Conservation (phyloP, 2,329 filamentous ascomycete species). For the Ceratocystis alfenasii region DNA sequence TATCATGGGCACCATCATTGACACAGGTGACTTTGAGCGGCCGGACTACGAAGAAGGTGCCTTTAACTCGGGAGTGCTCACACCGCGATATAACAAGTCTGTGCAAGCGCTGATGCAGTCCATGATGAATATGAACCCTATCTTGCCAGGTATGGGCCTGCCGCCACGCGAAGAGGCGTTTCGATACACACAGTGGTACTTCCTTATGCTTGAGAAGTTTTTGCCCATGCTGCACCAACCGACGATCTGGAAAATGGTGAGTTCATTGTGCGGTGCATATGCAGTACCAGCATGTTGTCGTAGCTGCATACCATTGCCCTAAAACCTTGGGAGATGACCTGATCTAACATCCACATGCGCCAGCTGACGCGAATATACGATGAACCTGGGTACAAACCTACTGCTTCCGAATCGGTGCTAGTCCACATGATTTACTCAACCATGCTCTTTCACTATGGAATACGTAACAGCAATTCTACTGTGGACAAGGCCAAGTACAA, state of each 20-base stretch:
- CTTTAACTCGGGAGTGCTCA: conserved; percentile 23
- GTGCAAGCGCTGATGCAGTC: conserved; percentile 58
- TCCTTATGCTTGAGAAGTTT: conserved; percentile 59
- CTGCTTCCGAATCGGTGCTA: conserved; percentile 53
- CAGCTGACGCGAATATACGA: conserved; percentile 58
- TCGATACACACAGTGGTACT: conserved; percentile 63
- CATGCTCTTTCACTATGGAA: conserved; percentile 66
- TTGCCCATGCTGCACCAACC: conserved; percentile 67
- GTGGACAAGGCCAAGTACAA: conserved; percentile 45
- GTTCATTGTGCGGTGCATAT: conserved; percentile 23
- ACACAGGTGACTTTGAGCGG: conserved; percentile 60
- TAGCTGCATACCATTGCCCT: background rate
- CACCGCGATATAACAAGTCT: conserved; percentile 55
- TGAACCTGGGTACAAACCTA: conserved; percentile 50
- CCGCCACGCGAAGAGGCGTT: conserved; percentile 54
- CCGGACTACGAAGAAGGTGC: conserved; percentile 49
- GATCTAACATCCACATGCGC: background rate
- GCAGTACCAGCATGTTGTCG: too few relatives aligned
- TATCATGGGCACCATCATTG: conserved; percentile 67
- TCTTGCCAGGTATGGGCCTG: conserved; percentile 43
- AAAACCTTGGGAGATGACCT: background rate
- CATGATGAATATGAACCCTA: conserved; percentile 47
- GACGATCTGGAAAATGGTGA: conserved; percentile 55
- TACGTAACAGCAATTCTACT: conserved; percentile 50
- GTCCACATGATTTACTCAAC: conserved; percentile 71